Conservation (phyloP, 2,329 filamentous ascomycete genomes). For the Alternaria sp. region DNA sequence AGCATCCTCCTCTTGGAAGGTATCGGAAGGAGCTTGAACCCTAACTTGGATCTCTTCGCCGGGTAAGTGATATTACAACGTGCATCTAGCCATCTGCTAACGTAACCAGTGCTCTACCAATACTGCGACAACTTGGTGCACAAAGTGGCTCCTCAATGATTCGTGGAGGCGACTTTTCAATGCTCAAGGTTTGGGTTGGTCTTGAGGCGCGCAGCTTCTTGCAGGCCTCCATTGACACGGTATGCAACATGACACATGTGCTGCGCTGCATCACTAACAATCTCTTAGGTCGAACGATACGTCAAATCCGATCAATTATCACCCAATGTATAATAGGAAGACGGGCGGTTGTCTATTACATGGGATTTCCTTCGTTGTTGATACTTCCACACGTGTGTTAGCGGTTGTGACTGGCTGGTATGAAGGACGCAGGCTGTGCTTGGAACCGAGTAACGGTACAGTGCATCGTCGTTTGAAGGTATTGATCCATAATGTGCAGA, state of each 20-base stretch:
- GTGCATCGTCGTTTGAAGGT: background rate
- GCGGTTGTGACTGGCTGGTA: background rate
- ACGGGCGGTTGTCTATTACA: background rate
- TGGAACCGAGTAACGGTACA: background rate
- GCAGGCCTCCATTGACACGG: constrained; percentile 87
- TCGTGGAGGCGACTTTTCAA: constrained; percentile 60
- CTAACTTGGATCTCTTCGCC: constrained; percentile 83
- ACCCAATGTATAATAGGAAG: constrained; percentile 72
- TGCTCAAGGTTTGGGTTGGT: constrained; percentile 91
- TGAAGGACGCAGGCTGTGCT: background rate
- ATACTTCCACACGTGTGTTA: background rate
- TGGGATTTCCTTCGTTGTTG: background rate
- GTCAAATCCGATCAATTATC: constrained; percentile 90
- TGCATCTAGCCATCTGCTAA: constrained; percentile 12
- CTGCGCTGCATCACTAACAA: constrained; percentile 6
- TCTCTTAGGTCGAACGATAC: constrained; percentile 75
- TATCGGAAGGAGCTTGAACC: constrained; percentile 86
- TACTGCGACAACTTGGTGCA: constrained; percentile 84
- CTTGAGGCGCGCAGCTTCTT: constrained; percentile 88
- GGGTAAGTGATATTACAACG: constrained; percentile 55
- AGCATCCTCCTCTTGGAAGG: constrained; percentile 93
- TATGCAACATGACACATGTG: constrained; percentile 54
- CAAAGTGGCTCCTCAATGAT: constrained; percentile 69
- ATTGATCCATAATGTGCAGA: background rate
- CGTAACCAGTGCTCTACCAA: constrained; percentile 76